Base-by-base conservation (phyloP, 2,329 filamentous ascomycete genomes). In the Orbilia quercus region DNA sequence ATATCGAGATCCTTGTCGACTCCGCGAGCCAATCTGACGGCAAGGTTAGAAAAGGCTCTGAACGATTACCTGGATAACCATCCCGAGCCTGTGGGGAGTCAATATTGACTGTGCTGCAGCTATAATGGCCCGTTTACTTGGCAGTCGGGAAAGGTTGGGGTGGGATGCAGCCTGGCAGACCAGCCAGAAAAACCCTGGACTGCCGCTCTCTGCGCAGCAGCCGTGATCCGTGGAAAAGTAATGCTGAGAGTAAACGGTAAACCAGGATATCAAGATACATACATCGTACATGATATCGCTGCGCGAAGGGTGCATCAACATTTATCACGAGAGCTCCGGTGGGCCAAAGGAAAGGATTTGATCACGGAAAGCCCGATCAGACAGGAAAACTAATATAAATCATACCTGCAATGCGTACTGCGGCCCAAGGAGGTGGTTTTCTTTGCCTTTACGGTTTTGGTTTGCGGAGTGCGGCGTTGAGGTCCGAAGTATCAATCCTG, bases 401-500 rank as follows among this genome's bases (percentile, higher is more conserved):
- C n/a, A n/a, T 40, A 16, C n/a, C 36, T 40, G 36, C 9, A 40
- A 34, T 14, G 9, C n/a, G 14, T 12, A 40, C n/a, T 40, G 36
- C 11, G 36, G 9, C 11, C n/a, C n/a, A n/a, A n/a, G n/a, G 36
- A 14, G 14, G n/a, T 40, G 11, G 14, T 40, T 7, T 40, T n/a
- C n/a, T 40, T 40, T 40, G 9, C 11, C n/a, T 6, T 16, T 14
- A 40, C 12, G n/a, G 36, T 40, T 14, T 16, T 12, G 14, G 9
- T 40, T 16, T 40, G 36, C 36, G 42, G 40, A 48, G 42, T 34
- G 44, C 36, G 14, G 44, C 53, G 59, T 22, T 34, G 59, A 51
- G 58, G n/a, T n/a, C 55, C 60, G 47, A 54, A 58, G 50, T 54
- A 66, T 57, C 69, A 54, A 73, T 73, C 69, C 60, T 66, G 59